phyloP scores from a whole-genome alignment of 2,329 filamentous ascomycete genomes.

The Aspergillus japonicus region DNA sequence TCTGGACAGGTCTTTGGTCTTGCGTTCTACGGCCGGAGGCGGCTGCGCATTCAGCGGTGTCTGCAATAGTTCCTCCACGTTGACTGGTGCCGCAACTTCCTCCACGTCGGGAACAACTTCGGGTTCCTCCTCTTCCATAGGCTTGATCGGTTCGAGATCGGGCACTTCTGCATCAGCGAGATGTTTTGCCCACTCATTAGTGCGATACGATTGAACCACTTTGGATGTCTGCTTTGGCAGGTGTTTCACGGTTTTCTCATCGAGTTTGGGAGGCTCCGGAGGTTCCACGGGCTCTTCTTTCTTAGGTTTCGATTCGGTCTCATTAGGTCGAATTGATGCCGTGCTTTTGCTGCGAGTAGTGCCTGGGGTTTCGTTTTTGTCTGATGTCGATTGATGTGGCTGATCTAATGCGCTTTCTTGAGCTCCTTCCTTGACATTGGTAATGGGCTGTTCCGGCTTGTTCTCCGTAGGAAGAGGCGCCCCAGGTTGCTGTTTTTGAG shows the following conservation, averaged over 20 bases:
- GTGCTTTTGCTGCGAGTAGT: not conserved
- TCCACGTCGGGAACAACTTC: conserved; percentile 30
- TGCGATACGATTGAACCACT: conserved; percentile 78
- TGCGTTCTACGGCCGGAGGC: conserved; percentile 33
- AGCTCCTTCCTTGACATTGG: not conserved
- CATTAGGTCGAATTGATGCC: not conserved
- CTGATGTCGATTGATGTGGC: not conserved
- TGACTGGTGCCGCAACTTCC: conserved; percentile 61
- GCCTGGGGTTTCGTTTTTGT: not conserved
- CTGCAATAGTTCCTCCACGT: conserved; percentile 64
- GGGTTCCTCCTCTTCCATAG: conserved; percentile 32
- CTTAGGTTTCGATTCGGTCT: conserved; percentile 10
- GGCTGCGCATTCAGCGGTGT: conserved; percentile 56
- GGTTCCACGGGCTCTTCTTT: conserved; percentile 23
- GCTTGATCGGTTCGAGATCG: conserved; percentile 54
- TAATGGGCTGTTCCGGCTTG: not conserved
- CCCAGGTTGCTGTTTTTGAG: not conserved
- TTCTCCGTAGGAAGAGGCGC: not conserved
- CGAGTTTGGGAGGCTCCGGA: conserved; percentile 27
- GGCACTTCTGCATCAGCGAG: conserved; percentile 74
- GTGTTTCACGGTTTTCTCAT: conserved; percentile 47
- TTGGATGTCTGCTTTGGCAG: conserved; percentile 72
- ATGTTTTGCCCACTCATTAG: conserved; percentile 96
- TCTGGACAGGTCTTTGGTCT: conserved; percentile 11
- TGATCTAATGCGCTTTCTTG: not conserved